phyloP scores from a whole-genome alignment of 2,329 filamentous ascomycete genomes.

The Aspergillus terreus region DNA sequence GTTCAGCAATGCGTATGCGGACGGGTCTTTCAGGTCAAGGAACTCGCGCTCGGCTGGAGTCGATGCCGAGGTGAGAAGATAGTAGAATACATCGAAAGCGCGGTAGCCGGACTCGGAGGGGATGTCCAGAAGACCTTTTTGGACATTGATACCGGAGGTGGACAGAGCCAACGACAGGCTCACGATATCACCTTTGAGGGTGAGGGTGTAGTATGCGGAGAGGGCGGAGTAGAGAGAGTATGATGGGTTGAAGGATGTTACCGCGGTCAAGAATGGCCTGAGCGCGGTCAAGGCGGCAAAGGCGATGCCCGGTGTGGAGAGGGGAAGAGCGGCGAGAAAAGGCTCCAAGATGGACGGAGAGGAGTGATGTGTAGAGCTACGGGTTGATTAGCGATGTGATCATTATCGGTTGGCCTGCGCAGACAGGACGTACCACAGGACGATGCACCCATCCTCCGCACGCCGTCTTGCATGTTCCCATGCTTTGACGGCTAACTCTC shows the following conservation, averaged over 20 bases:
- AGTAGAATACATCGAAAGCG: constrained; percentile 98
- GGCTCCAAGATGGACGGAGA: constrained; percentile 79
- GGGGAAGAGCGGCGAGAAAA: constrained; percentile 75
- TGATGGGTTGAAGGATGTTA: constrained; percentile 86
- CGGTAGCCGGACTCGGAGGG: constrained; percentile 77
- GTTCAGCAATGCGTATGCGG: constrained; percentile 73
- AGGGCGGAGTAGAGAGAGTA: constrained; percentile 75
- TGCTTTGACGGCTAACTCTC: constrained; percentile 70
- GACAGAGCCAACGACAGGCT: constrained; percentile 74
- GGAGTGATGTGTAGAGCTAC: constrained; percentile 81
- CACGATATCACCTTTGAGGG: constrained; percentile 73
- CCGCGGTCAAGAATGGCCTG: constrained; percentile 79
- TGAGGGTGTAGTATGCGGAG: constrained; percentile 76
- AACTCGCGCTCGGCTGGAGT: constrained; percentile 87
- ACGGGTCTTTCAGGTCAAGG: constrained; percentile 71
- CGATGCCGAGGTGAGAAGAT: constrained; percentile 86
- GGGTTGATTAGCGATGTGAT: neutral
- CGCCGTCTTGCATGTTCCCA: constrained; percentile 96
- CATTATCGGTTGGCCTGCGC: constrained; percentile 15
- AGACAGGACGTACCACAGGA: constrained; percentile 66
- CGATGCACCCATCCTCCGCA: constrained; percentile 91
- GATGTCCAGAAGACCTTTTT: constrained; percentile 73
- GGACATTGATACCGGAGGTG: constrained; percentile 81
- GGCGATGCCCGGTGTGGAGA: constrained; percentile 70
- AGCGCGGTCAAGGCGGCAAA: constrained; percentile 78